These are phyloP conservation scores for Entomortierella beljakovae DNA, from an alignment of 192 early-diverging fungal species.

Conservation along the genomic window DNA sequence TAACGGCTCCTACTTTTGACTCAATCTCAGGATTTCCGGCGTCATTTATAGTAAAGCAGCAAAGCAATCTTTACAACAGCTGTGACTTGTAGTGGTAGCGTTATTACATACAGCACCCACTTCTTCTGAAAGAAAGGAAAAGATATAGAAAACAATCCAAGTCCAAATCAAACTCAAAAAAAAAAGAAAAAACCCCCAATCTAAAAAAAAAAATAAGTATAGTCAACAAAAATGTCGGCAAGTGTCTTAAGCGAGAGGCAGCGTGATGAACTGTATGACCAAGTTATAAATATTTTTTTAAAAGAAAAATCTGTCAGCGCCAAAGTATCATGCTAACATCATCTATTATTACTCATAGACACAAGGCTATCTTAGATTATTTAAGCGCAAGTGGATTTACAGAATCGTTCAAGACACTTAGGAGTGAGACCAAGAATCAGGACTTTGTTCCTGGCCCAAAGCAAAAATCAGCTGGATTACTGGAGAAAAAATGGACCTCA, in stretches of 20 bases:
- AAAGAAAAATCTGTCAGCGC: neutral
- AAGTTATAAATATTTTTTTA: neutral
- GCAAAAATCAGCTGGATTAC: conserved; percentile 80
- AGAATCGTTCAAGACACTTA: conserved; percentile 75
- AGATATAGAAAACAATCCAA: neutral
- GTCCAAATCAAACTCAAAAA: neutral
- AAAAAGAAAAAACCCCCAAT: neutral
- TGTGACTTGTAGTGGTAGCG: neutral
- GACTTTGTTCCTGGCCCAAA: conserved; percentile 80
- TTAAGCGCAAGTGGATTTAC: conserved; percentile 79
- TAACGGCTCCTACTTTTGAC: too few relatives aligned
- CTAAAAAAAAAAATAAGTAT: conserved; percentile 3
- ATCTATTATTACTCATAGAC: conserved; percentile 42
- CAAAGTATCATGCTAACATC: neutral
- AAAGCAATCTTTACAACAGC: too few relatives aligned
- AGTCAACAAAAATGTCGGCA: conserved; percentile 36
- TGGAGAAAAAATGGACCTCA: conserved; percentile 97
- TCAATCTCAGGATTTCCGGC: too few relatives aligned
- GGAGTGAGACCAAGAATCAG: conserved; percentile 76
- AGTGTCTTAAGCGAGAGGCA: conserved; percentile 76
- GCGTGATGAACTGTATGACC: conserved; percentile 78
- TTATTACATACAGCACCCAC: neutral
- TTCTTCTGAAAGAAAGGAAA: neutral
- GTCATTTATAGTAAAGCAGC: too few relatives aligned
- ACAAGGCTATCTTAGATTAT: conserved; percentile 90